Base-by-base conservation (phyloP, 768 basidiomycete species). In the Lentinula lateritia region DNA sequence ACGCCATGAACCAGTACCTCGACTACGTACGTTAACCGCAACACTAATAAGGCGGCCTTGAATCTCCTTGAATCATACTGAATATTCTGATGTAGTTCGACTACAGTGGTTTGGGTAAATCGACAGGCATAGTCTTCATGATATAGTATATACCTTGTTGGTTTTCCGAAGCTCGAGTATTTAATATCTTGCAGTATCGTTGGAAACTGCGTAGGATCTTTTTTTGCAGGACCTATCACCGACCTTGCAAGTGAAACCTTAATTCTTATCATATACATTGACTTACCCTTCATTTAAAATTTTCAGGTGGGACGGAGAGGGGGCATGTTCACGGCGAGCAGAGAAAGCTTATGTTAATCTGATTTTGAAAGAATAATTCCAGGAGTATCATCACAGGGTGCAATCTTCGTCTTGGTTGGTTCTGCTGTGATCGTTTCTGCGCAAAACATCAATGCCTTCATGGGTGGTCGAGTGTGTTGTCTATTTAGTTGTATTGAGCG, bases 271-370 rank as follows among this genome's bases (percentile, higher is more conserved):
- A 53, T 2, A 3, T 3, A 13, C 52, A 34, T 45, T 18, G 6
- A 13, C 23, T 38, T 9, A 15, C 8, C 28, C 18, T 12, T 52
- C 28, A 28, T 28, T 28, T 4, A 28, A 28, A 15, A 0, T 34
- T 41, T 39, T 36, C 23, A 66, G 65, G 67, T 55, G 34, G 68
- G 68, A 42, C 45, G 68, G 54, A 64, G 68, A 9, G 68, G 68
- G 1, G 67, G 67, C 52, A 69, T 69, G 12, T 74, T 80, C 61
- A 71, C 74, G 8, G 75, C 74, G 5, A 62, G 68, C 60, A 60
- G 70, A 16, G 18, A 41, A 13, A 23, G 23, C 50, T 10, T n/a
- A 39, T n/a, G 67, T 68, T n/a, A 73, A 74, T 45, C 9, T 8
- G 42, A 43, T 36, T 59, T 64, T 15, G 74, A 74, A 6, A 28